Conservation (phyloP, 2,329 filamentous ascomycete species). For the Hypoxylon sp. region DNA sequence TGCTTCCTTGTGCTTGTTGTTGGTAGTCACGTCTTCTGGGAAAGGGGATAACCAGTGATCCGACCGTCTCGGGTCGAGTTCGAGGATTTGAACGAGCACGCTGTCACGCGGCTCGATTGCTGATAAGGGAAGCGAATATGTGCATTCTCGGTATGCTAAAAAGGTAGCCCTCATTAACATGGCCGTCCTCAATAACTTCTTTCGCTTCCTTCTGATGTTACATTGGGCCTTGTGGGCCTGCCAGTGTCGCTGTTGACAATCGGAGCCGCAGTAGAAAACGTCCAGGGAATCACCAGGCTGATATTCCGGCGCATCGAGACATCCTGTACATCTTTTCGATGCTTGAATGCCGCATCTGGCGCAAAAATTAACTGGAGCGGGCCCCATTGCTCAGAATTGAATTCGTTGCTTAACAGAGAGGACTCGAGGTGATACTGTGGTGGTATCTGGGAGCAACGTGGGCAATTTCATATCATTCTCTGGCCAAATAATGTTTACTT, state of each 20-base stretch:
- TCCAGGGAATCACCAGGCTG: background rate
- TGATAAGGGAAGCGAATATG: background rate
- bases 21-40: background rate
- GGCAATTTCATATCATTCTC: background rate
- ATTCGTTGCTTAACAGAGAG: background rate
- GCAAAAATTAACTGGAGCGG: background rate
- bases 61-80: background rate
- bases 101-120: background rate
- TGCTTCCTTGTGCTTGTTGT: constrained; percentile 6
- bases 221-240: constrained; percentile 15
- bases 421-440: background rate
- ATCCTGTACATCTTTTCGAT: background rate
- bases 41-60: constrained; percentile 9
- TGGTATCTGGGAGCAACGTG: background rate
- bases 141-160: constrained; percentile 9
- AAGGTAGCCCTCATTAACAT: constrained; percentile 14
- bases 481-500: background rate
- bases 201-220: constrained; percentile 3
- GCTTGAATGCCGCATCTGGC: constrained; percentile 11
- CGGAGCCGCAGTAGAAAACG: constrained; percentile 11
- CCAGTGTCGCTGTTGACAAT: constrained; percentile 14
- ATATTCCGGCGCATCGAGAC: constrained; percentile 9
- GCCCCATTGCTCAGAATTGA: background rate
- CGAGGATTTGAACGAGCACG: background rate
- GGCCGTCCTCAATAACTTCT: background rate